These are phyloP conservation scores for Penicillium sp. DNA, from an alignment of 2,329 filamentous ascomycete genomes.

Conservation along the genomic window DNA sequence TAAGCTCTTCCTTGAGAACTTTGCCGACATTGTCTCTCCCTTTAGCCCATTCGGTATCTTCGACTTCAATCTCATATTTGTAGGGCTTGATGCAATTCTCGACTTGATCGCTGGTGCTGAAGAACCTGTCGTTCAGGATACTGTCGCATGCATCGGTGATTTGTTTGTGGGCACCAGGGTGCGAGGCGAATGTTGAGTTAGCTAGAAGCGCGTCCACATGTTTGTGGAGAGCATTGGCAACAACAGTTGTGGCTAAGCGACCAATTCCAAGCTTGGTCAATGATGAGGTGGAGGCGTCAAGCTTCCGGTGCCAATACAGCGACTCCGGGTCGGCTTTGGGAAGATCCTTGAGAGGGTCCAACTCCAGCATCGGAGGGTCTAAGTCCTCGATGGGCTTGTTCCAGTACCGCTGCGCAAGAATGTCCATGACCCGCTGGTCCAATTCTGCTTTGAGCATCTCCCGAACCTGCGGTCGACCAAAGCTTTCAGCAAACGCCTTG, in stretches of 20 bases:
- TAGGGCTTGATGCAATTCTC: slow-evolving; percentile 99
- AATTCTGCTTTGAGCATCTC: slow-evolving; percentile 86
- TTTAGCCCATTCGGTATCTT: slow-evolving; percentile 80
- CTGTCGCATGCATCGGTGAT: slow-evolving; percentile 85
- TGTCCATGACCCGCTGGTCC: slow-evolving; percentile 89
- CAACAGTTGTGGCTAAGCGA: slow-evolving; percentile 83
- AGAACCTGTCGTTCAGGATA: slow-evolving; percentile 90
- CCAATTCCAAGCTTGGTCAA: slow-evolving; percentile 94
- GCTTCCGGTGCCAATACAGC: slow-evolving; percentile 86
- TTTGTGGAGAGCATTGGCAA: slow-evolving; percentile 79
- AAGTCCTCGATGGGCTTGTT: slow-evolving; percentile 90
- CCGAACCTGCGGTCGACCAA: slow-evolving; percentile 84
- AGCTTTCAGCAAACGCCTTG: slow-evolving; percentile 84
- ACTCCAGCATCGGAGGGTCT: slow-evolving; percentile 60
- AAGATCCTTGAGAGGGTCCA: slow-evolving; percentile 70
- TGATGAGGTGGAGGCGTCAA: slow-evolving; percentile 85
- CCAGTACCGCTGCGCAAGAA: slow-evolving; percentile 93
- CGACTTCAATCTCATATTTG: slow-evolving; percentile 95
- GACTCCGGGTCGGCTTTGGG: slow-evolving; percentile 82
- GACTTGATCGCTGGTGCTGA: slow-evolving; percentile 94
- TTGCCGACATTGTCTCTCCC: slow-evolving; percentile 77
- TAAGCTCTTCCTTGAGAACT: slow-evolving; percentile 81
- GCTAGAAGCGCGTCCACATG: slow-evolving; percentile 76
- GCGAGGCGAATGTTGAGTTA: slow-evolving; percentile 78
- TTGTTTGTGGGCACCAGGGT: slow-evolving; percentile 89